phyloP scores from a whole-genome alignment of 257 asterid species.

The Solanum megistacrolobum region DNA sequence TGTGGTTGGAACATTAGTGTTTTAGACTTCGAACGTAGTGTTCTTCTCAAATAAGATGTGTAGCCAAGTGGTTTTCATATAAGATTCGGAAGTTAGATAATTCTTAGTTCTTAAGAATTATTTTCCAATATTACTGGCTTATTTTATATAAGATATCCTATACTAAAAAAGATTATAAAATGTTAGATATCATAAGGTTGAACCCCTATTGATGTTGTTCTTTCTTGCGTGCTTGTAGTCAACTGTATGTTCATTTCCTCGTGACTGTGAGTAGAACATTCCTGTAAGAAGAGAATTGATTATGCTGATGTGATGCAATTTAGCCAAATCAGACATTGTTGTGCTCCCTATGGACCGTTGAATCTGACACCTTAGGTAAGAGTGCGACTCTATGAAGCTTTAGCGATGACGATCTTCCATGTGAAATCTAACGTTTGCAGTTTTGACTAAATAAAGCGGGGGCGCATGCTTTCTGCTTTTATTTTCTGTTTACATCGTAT shows the following conservation, averaged over 20 bases:
- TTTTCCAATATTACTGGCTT: neutral
- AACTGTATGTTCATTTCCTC: neutral
- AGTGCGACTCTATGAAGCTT: neutral
- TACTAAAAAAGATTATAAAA: neutral
- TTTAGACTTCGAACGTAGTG: neutral
- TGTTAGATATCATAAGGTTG: neutral
- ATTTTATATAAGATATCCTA: neutral
- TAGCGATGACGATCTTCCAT: neutral
- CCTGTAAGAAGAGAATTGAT: neutral
- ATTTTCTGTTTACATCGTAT: neutral
- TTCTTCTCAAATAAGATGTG: neutral
- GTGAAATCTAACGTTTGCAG: neutral
- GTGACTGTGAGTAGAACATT: neutral
- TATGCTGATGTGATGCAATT: conserved; percentile 41
- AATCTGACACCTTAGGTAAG: neutral
- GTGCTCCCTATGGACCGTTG: conserved; percentile 28
- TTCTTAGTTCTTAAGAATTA: neutral
- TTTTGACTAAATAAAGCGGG: neutral
- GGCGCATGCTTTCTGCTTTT: neutral
- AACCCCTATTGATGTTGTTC: neutral
- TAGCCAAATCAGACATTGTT: conserved; percentile 48
- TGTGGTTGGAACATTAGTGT: neutral
- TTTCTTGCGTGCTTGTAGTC: neutral
- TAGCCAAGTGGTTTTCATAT: neutral
- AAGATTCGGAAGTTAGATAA: neutral